Percentiles rank a stretch among this genome's conserved stretches.
Conservation (phyloP, 495 filamentous ascomycete genomes). For the Xylaria bambusicola region DNA sequence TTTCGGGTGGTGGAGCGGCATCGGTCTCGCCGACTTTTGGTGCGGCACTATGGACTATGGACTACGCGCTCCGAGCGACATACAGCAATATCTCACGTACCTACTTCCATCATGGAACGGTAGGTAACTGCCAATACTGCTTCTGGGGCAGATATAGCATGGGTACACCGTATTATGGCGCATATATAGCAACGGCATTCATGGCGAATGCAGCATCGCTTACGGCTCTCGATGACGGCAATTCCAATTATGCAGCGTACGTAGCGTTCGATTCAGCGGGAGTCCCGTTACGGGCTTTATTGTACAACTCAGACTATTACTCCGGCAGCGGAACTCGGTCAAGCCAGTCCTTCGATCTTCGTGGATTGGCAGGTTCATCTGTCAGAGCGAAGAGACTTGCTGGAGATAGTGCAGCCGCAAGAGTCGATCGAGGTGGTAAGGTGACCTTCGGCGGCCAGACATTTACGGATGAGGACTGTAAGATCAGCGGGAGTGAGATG, state of each 20-base stretch:
- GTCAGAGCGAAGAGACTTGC: slow-evolving; percentile 58
- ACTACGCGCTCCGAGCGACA: slow-evolving; percentile 55
- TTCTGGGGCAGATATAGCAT: slow-evolving; percentile 60
- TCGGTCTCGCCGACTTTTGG: slow-evolving; percentile 60
- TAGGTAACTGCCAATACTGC: slow-evolving; percentile 64
- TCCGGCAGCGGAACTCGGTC: slow-evolving; percentile 46
- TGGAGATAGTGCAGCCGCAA: slow-evolving; percentile 48
- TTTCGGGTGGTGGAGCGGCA: slow-evolving; percentile 51
- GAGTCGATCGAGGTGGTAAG: slow-evolving; percentile 50
- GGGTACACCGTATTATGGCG: slow-evolving; percentile 61
- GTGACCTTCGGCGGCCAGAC: slow-evolving; percentile 56
- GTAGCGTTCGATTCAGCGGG: slow-evolving; percentile 48
- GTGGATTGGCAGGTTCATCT: slow-evolving; percentile 39
- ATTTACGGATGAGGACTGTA: slow-evolving; percentile 57
- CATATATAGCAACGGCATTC: slow-evolving; percentile 55
- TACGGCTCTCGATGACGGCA: slow-evolving; percentile 53
- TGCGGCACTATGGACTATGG: slow-evolving; percentile 61
- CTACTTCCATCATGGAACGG: slow-evolving; percentile 65
- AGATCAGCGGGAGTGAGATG: slow-evolving; percentile 43
- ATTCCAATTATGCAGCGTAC: slow-evolving; percentile 53
- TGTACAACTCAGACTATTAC: slow-evolving; percentile 64
- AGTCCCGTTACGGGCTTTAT: slow-evolving; percentile 43
- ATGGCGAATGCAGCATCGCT: slow-evolving; percentile 54
- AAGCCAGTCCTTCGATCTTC: slow-evolving; percentile 48
- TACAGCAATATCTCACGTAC: slow-evolving; percentile 50